A percentile compares a stretch with the other conserved stretches of the same genome.
Conservation (phyloP, 2,329 filamentous ascomycete species). For the Alternaria burnsii region DNA sequence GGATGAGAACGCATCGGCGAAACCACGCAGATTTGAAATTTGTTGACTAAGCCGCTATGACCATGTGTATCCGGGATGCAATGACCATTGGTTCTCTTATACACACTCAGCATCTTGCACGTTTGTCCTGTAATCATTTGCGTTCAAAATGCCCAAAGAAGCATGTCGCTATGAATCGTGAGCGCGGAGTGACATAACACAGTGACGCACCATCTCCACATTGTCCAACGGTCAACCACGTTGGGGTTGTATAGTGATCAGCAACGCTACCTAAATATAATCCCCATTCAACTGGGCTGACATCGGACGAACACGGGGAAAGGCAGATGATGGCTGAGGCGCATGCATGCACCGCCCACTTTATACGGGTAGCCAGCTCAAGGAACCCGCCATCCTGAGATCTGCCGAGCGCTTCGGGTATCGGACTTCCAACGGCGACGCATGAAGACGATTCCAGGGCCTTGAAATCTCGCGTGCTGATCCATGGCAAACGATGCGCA, state of each 20-base stretch:
- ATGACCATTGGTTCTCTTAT: no score
- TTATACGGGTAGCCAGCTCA: not conserved
- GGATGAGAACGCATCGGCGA: no score
- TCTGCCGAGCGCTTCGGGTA: not conserved
- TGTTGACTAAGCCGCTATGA: not conserved
- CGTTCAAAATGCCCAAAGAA: no score
- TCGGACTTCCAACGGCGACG: slow-evolving; percentile 2
- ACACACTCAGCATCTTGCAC: no score
- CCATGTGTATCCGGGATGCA: not conserved
- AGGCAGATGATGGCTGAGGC: not conserved
- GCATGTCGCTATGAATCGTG: not conserved
- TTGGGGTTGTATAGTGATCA: not conserved
- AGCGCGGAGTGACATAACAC: not conserved
- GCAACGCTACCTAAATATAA: slow-evolving; percentile 2
- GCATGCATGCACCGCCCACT: not conserved
- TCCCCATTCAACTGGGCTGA: not conserved
- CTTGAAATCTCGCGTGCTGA: not conserved
- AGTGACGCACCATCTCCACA: not conserved
- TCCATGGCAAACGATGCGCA: slow-evolving; percentile 2
- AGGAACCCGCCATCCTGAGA: not conserved
- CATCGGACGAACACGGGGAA: not conserved
- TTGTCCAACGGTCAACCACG: not conserved
- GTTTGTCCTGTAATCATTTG: no score
- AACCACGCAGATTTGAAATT: no score
- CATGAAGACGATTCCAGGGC: not conserved